Evolutionary conservation across 345 rosid genomes (phyloP), one percentile per base, ranked within the genome.

Genomic region (Gossypium turneri): DNA sequence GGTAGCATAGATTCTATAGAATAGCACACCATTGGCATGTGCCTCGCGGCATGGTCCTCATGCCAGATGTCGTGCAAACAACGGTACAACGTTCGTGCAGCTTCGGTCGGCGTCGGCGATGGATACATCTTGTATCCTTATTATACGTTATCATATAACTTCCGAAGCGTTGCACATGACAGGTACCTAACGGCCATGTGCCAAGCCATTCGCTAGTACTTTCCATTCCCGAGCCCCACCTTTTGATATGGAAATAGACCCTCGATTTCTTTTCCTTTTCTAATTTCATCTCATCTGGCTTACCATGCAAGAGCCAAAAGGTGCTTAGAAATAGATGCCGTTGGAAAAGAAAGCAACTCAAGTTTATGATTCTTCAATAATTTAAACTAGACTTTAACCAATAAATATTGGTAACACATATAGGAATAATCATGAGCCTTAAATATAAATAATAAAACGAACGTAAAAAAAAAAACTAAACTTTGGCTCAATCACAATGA

Each of bases 121-220:
- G 3, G n/a, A 51, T 34, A 34, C 4, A 34, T 51, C 1, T 5
- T 0, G 0, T 0, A 56, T 9, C 20, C 8, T 19, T 53, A 3
- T 53, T 53, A 2, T 3, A 34, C 41, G 0, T 51, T 51, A 1
- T 51, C n/a, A 12, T 51, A 51, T 15, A 51, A 5, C n/a, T 8
- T 1, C 38, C 24, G 41, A 10, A 12, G 38, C 38, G 63, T 73
- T 59, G 53, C 82, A 82, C 80, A 80, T 82, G 89, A 73, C 27
- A 2, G 19, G 56, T 38, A 75, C 82, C 84, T 24, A 80, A 72
- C 45, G 34, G 2, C 75, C 88, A 83, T 81, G 86, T 85, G 88
- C 85, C 1, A 13, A 47, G 2, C 62, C 48, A 50, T 57, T 81
- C 78, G 81, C 79, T 24, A 12, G 7, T 76, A 45, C 17, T 2